Base-by-base conservation (phyloP, 768 basidiomycete genomes). In the Phylloporus sp. region DNA sequence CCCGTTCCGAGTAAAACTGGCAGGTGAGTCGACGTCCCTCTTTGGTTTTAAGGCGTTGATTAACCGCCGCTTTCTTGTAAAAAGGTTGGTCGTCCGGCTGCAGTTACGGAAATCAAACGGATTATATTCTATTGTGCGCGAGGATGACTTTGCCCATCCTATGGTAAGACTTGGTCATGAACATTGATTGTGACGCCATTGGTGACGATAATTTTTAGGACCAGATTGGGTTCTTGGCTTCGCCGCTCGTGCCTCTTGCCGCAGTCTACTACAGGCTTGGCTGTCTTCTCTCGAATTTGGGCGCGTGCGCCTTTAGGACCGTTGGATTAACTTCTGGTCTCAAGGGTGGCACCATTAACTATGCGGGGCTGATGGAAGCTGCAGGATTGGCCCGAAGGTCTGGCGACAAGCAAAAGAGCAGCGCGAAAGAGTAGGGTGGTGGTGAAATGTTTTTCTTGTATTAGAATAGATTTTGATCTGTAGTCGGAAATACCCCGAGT, bases 81-180 rank as follows among this genome's bases (percentile, higher is more conserved):
- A 57, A 81, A 79, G 22, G 70, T 10, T 83, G 38, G 35, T 81
- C 22, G 73, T 77, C 24, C 76, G 78, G 44, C 59, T 86, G 39
- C 77, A 71, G 3, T 73, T 87, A n/a, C 72, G 66, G 40, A 72
- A 80, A 61, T 63, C 66, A 38, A 62, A 67, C 18, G 72, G 65
- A 1, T 45, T 66, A 3, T 73, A 74, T 58, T 74, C 76, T 43
- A 84, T 87, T 42, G 57, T 68, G 1, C 63, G 70, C 46, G 82
- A 86, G 56, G 82, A 86, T 57, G 81, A 84, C 59, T 77, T 81
- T 49, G 79, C 78, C 54, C 79, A 80, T 57, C 74, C 82, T 3
- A 78, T 80, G 52, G 81, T 77, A 50, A 18, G 56, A 24, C 36
- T 4, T 15, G 4, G 32, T 16, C 10, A 12, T 28, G 16, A 38